phyloP scores from a whole-genome alignment of 2,329 filamentous ascomycete species.

The Chaetothyriales sp. region DNA sequence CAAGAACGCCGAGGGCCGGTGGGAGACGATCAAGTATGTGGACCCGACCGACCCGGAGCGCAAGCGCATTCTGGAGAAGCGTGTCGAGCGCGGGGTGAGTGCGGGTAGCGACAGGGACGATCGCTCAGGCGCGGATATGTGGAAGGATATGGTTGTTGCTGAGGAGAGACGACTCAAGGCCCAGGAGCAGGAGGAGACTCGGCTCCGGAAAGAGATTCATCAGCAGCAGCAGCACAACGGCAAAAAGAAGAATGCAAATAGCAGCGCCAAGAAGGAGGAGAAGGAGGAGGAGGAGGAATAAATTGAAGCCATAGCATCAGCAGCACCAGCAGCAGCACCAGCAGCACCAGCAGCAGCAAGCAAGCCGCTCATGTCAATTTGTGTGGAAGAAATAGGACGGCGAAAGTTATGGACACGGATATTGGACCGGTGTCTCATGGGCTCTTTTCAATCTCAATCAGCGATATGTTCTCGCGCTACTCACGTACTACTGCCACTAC shows the following conservation, averaged over 20 bases:
- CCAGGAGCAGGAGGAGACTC: conserved; percentile 26
- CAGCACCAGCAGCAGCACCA: too few relatives aligned
- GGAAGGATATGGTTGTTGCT: conserved; percentile 49
- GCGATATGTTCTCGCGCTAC: background rate
- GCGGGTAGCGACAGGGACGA: conserved; percentile 6
- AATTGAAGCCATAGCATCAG: conserved; percentile 1
- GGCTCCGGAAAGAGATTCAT: conserved; percentile 20
- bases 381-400: conserved; percentile 8
- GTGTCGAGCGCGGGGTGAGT: conserved; percentile 32
- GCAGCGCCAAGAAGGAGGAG: conserved; percentile 6
- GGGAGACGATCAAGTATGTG: conserved; percentile 61
- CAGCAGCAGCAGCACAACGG: conserved; percentile 11
- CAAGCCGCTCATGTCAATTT: too few relatives aligned
- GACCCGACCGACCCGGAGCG: conserved; percentile 73
- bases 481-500: background rate
- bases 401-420: background rate
- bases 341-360: too few relatives aligned
- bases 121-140: conserved; percentile 47
- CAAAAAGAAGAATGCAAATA: conserved; percentile 14
- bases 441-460: background rate
- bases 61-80: conserved; percentile 74
- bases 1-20: conserved; percentile 40
- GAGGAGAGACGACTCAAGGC: conserved; percentile 34
- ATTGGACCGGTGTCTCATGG: too few relatives aligned
- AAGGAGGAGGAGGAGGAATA: conserved; percentile 11